phyloP scores from a whole-genome alignment of 148 eudicot species.

The Vaccinium vitisidaea region DNA sequence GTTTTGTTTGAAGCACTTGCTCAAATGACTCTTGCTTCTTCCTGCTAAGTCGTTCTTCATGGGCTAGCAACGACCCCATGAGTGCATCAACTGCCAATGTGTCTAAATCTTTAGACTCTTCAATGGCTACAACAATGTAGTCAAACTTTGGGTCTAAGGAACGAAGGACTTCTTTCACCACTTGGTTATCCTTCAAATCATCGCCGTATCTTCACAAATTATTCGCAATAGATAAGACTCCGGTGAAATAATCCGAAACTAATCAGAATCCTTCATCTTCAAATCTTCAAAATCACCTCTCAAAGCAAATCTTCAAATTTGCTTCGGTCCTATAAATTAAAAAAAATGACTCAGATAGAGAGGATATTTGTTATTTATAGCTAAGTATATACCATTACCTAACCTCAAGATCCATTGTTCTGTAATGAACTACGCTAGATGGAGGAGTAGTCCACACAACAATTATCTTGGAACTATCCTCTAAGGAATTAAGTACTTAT shows the following conservation, averaged over 20 bases:
- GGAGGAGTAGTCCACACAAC: too few relatives aligned
- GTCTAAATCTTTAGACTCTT: constrained; percentile 3
- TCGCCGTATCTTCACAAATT: not conserved
- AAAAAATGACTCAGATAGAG: too few relatives aligned
- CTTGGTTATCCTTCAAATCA: not conserved
- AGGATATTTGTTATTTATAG: too few relatives aligned
- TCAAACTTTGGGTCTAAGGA: not conserved
- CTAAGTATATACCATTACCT: too few relatives aligned
- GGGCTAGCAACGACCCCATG: not conserved
- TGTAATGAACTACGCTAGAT: too few relatives aligned
- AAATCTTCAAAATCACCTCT: too few relatives aligned
- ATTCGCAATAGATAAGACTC: not conserved
- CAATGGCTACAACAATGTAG: not conserved
- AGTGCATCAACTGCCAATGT: not conserved
- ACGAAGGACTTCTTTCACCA: not conserved
- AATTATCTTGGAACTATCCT: too few relatives aligned
- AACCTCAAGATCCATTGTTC: too few relatives aligned
- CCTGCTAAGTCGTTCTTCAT: not conserved
- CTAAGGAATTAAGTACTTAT: too few relatives aligned
- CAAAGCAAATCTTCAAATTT: too few relatives aligned
- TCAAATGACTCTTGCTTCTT: not conserved
- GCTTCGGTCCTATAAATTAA: too few relatives aligned
- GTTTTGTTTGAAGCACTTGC: not conserved
- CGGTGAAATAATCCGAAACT: not conserved
- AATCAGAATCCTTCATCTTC: not conserved